Evolutionary conservation across 106 monocot species (phyloP).

Genomic region (Amphibolis antarctica): DNA sequence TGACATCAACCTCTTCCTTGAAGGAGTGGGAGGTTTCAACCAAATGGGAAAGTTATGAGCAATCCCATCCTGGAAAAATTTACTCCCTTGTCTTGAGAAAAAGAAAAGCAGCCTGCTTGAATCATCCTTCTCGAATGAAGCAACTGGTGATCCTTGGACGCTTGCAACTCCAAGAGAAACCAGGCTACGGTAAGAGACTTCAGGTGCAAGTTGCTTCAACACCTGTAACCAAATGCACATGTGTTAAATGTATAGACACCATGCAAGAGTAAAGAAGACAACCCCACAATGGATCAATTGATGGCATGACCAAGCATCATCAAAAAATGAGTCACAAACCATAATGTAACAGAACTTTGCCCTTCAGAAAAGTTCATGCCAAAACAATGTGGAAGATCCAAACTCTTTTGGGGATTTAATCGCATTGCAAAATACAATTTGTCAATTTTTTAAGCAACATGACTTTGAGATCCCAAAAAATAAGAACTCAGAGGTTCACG

Average conservation of each 20-base stretch:
- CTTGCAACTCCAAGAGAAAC: constrained; percentile 75
- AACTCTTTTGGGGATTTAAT: too few species aligned
- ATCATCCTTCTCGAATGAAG: constrained; percentile 91
- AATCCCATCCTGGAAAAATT: constrained; percentile 5
- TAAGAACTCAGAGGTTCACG: too few species aligned
- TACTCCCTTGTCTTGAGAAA: constrained; percentile 27
- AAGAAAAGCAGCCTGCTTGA: constrained; percentile 84
- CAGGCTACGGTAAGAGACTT: constrained; percentile 58
- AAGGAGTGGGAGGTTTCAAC: constrained; percentile 28
- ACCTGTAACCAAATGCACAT: constrained; percentile 28
- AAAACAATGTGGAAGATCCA: too few species aligned
- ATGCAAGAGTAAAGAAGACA: not conserved
- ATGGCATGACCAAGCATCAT: not conserved
- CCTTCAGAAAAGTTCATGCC: not conserved
- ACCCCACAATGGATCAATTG: not conserved
- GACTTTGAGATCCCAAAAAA: too few species aligned
- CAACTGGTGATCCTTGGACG: constrained; percentile 68
- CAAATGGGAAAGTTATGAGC: constrained; percentile 28
- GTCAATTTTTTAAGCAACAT: too few species aligned
- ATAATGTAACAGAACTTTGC: not conserved
- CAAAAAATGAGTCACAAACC: not conserved
- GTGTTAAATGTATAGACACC: not conserved
- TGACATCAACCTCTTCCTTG: constrained; percentile 25
- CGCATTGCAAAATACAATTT: too few species aligned
- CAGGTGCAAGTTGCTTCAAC: constrained; percentile 71